Evolutionary conservation across 1,139 yeast genomes (phyloP).

Genomic region (Geotrichum phurueaensis): DNA sequence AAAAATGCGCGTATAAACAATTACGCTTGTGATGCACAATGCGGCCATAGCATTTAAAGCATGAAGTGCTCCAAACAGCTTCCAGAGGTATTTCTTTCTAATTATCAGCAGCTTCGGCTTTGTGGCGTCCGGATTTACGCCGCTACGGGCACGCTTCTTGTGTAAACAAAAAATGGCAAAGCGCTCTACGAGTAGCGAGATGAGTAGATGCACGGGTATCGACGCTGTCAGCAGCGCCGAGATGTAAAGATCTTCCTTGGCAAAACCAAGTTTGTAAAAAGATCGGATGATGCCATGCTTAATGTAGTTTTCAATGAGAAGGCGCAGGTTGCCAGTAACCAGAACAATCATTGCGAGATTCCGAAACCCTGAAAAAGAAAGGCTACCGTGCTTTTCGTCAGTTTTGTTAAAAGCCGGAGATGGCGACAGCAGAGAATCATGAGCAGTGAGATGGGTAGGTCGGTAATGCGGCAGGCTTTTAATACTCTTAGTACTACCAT

Average conservation of each 20-base stretch:
- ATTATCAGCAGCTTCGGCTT: neutral
- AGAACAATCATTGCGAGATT: conserved; percentile 39
- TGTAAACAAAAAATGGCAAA: conserved; percentile 23
- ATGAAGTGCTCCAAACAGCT: conserved; percentile 34
- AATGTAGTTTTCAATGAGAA: conserved; percentile 36
- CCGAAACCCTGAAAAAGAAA: conserved; percentile 37
- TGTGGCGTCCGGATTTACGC: neutral
- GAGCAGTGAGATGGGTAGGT: conserved; percentile 22
- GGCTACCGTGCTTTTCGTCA: conserved; percentile 10
- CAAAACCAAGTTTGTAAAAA: conserved; percentile 33
- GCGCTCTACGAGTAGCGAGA: conserved; percentile 36
- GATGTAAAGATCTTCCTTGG: conserved; percentile 30
- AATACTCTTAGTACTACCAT: neutral
- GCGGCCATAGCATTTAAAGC: conserved; percentile 31
- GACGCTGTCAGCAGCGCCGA: conserved; percentile 28
- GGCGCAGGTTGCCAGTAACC: conserved; percentile 38
- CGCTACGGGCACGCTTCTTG: conserved; percentile 2
- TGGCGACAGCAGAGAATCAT: conserved; percentile 24
- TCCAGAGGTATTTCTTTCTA: conserved; percentile 31
- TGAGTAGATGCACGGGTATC: conserved; percentile 36
- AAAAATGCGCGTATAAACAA: conserved; percentile 35
- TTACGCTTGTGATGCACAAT: conserved; percentile 32
- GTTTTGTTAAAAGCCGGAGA: conserved; percentile 13
- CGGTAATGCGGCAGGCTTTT: conserved; percentile 24
- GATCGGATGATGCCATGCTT: conserved; percentile 36